phyloP scores from a whole-genome alignment of 164 flowering plant species.

The Umbellularia californica region DNA sequence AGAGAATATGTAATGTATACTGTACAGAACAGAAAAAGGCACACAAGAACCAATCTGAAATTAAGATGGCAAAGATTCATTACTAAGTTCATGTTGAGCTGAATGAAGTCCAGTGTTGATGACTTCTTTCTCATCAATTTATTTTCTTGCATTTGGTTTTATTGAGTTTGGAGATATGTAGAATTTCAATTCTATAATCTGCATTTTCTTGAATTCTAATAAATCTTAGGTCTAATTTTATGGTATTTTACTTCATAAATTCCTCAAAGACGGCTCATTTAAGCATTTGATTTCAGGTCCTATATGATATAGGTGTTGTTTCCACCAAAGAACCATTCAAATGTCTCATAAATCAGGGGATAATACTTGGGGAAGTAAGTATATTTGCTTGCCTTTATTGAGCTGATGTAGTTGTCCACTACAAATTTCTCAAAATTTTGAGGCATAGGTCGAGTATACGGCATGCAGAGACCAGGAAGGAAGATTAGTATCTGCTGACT shows the following conservation, averaged over 20 bases:
- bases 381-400: slow-evolving; percentile 6
- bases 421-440: slow-evolving; percentile 21
- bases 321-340: slow-evolving; percentile 95
- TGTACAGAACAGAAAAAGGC: no score
- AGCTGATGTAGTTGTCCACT: slow-evolving; percentile 1
- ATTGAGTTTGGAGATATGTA: background rate
- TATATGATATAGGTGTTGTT: slow-evolving; percentile 89
- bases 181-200: background rate
- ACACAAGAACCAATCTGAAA: no score
- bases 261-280: background rate
- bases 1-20: no score
- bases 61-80: no score
- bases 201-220: background rate
- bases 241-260: background rate
- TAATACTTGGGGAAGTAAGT: slow-evolving; percentile 94
- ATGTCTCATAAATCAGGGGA: slow-evolving; percentile 97
- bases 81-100: background rate
- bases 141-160: background rate
- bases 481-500: slow-evolving; percentile 66
- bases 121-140: background rate
- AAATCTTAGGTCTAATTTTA: background rate
- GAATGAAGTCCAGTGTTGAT: background rate
- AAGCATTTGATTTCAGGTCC: slow-evolving; percentile 55
- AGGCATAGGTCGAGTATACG: slow-evolving; percentile 73
- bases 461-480: slow-evolving; percentile 66